These are phyloP conservation scores for Aphanomyces cochlioides DNA, from an alignment of 352 stramenopile genomes.

Conservation along the genomic window DNA sequence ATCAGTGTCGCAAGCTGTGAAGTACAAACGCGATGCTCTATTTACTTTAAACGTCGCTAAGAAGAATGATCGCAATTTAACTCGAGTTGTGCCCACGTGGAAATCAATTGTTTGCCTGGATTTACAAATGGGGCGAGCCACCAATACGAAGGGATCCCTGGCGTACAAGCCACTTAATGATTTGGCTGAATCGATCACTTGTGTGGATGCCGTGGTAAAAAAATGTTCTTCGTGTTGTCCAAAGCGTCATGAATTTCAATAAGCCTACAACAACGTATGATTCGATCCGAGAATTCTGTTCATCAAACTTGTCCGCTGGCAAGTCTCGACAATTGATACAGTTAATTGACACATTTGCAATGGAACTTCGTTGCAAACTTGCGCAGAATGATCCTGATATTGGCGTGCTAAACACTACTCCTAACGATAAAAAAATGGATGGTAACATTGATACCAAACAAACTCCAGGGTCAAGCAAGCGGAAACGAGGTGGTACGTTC, in stretches of 20 bases:
- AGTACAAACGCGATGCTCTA: slow-evolving; percentile 20
- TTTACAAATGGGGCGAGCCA: slow-evolving; percentile 7
- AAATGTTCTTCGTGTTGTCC: not conserved
- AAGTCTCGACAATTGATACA: not conserved
- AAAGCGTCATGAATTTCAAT: slow-evolving; percentile 6
- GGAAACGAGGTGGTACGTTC: slow-evolving; percentile 8
- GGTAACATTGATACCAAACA: not conserved
- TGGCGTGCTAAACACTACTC: not conserved
- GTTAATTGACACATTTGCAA: not conserved
- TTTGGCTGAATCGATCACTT: not conserved
- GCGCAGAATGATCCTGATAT: not conserved
- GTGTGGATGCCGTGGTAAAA: not conserved
- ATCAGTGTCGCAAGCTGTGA: not conserved
- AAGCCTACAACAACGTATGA: slow-evolving; percentile 3
- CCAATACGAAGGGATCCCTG: not conserved
- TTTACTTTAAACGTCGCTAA: slow-evolving; percentile 16
- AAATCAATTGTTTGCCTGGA: slow-evolving; percentile 14
- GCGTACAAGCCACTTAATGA: not conserved
- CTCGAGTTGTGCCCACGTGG: not conserved
- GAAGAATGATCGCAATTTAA: not conserved
- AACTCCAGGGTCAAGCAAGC: not conserved
- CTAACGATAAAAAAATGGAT: not conserved
- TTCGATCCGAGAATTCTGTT: not conserved
- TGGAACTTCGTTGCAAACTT: not conserved
- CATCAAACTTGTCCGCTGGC: not conserved